phyloP scores from a whole-genome alignment of 257 asterid species.

The Perilla frutescens region DNA sequence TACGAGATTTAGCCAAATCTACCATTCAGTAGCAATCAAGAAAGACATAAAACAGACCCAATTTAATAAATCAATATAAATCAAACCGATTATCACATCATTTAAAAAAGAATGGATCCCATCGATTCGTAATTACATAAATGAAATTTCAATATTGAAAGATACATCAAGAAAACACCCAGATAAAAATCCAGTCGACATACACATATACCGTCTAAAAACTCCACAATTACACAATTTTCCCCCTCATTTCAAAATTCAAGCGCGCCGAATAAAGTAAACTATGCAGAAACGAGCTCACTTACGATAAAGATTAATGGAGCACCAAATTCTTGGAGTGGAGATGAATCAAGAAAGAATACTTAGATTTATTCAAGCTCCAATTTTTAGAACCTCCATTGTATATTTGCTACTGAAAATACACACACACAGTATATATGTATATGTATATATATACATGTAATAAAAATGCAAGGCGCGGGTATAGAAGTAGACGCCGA shows the following conservation, averaged over 20 bases:
- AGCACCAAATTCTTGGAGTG: neutral
- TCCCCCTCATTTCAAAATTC: neutral
- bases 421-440: neutral
- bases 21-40: conserved; percentile 21
- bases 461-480: conserved; percentile 24
- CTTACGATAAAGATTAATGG: conserved; percentile 28
- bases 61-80: conserved; percentile 4
- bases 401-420: neutral
- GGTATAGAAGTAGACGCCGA: conserved; percentile 30
- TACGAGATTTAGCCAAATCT: conserved; percentile 44
- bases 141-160: neutral
- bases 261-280: neutral
- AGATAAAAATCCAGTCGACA: conserved; percentile 13
- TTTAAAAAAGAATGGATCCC: neutral
- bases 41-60: neutral
- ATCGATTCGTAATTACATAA: neutral
- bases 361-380: conserved; percentile 33
- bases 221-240: neutral
- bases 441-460: neutral
- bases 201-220: neutral
- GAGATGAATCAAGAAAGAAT: neutral
- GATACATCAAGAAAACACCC: neutral
- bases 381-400: neutral
- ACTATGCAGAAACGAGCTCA: conserved; percentile 33
- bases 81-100: conserved; percentile 14